A percentile compares a stretch with the other conserved stretches of the same genome.
These are phyloP conservation scores for Monosporascus sp. DNA, from an alignment of 2,329 filamentous ascomycete genomes.

Conservation along the genomic window DNA sequence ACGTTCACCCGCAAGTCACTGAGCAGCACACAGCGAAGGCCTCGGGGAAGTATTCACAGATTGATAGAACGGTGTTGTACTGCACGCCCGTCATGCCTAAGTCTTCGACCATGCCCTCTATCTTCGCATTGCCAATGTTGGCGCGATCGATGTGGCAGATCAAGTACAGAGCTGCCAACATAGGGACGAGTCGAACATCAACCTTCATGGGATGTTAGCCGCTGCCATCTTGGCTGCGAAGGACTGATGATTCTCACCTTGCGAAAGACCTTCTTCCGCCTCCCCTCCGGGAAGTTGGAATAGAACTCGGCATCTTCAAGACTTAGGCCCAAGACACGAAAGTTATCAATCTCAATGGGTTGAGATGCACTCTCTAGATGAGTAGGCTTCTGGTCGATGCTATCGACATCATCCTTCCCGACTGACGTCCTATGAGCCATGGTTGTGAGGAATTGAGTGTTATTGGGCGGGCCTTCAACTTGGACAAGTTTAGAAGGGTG, in stretches of 20 bases:
- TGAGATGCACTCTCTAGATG: slow-evolving; percentile 13
- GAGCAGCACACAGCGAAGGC: not conserved
- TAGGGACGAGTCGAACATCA: slow-evolving; percentile 28
- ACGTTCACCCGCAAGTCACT: not conserved
- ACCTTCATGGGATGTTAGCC: slow-evolving; percentile 11
- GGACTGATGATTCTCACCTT: slow-evolving; percentile 16
- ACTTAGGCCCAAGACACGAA: slow-evolving; percentile 25
- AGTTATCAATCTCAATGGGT: slow-evolving; percentile 21
- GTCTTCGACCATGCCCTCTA: slow-evolving; percentile 35
- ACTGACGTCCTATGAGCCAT: too few relatives aligned
- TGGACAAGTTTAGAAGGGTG: too few relatives aligned
- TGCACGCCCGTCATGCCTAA: slow-evolving; percentile 40
- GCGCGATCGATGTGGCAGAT: slow-evolving; percentile 51
- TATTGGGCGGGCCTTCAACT: too few relatives aligned
- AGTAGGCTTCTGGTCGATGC: slow-evolving; percentile 13
- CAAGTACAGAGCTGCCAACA: slow-evolving; percentile 53
- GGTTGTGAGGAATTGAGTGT: too few relatives aligned
- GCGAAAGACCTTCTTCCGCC: slow-evolving; percentile 18
- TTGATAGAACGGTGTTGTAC: slow-evolving; percentile 39
- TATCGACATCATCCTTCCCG: too few relatives aligned
- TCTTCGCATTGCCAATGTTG: slow-evolving; percentile 45
- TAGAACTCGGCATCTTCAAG: slow-evolving; percentile 26
- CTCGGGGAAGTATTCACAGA: slow-evolving; percentile 56
- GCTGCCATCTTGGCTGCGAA: not conserved
- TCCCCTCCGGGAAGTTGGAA: slow-evolving; percentile 14